These are phyloP conservation scores for Erodium moschatum DNA, from an alignment of 441 rosid species.

Conservation along the genomic window DNA sequence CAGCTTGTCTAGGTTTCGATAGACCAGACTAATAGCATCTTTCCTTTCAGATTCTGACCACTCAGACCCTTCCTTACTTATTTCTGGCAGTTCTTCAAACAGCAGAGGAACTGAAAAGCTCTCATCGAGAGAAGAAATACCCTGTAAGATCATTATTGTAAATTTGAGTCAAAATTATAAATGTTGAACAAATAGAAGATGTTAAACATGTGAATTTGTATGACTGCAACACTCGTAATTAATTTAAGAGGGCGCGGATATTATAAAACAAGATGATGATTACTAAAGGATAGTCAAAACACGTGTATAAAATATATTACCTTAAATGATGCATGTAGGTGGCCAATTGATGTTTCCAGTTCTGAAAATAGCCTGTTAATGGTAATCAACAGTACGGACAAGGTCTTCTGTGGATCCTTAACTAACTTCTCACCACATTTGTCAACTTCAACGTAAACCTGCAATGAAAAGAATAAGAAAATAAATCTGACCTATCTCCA, in stretches of 20 bases:
- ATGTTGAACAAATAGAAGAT: background rate
- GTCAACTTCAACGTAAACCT: constrained; percentile 74
- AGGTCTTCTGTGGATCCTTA: constrained; percentile 54
- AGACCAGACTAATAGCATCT: constrained; percentile 56
- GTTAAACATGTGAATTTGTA: background rate
- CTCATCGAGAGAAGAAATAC: constrained; percentile 52
- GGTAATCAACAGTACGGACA: constrained; percentile 42
- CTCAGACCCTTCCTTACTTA: constrained; percentile 56
- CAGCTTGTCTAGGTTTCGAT: constrained; percentile 56
- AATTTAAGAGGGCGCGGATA: background rate
- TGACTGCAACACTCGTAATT: background rate
- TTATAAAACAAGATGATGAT: constrained; percentile 2
- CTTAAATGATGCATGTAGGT: constrained; percentile 51
- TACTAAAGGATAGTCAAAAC: background rate
- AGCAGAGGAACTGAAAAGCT: constrained; percentile 49
- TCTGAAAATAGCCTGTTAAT: constrained; percentile 46
- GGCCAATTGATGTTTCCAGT: constrained; percentile 60
- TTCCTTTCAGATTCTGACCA: constrained; percentile 66
- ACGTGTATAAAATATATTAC: constrained; percentile 25
- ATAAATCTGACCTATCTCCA: background rate
- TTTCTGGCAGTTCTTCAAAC: constrained; percentile 56
- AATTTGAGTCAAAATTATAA: constrained; percentile 7
- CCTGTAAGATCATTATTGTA: constrained; percentile 37
- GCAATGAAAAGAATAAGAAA: background rate
- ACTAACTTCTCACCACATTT: constrained; percentile 56